Evolutionary conservation across 768 basidiomycete genomes (phyloP), one percentile per base, ranked within the genome.

Genomic region (Suillus luteus): DNA sequence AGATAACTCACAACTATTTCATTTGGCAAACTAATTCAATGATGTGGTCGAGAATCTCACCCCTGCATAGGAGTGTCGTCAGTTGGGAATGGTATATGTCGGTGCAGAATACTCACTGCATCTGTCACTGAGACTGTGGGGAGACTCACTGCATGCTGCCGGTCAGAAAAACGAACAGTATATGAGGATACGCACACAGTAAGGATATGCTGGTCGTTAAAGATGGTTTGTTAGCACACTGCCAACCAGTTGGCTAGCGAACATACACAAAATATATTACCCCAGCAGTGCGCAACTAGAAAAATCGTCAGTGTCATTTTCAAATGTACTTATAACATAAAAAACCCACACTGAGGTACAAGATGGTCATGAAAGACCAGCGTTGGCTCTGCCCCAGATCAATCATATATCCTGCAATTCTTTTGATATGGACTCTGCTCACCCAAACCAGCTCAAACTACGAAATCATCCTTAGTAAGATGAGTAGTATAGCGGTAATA

Each of bases 391-490:
- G 12, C 14, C n/a, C 54, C 35, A 7, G 19, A 55, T 35, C 8
- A 35, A n/a, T 35, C 12, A 8, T 7, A 19, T 33, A 22, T n/a
- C 7, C 14, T n/a, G 5, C n/a, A 7, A 7, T 22, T 55, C 37
- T 38, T 14, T 14, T 38, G 37, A 22, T 22, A 4, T 3, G 19
- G 8, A 15, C 2, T 15, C 14, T 24, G 37, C 37, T 24, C 37
- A 55, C 55, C 55, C 55, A 38, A 7, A 55, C 14, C 5, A 55
- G 37, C 22, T 55, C 55, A 9, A 55, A 12, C 55, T 55, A 19
- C 15, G 37, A 55, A 38, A n/a, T 12, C 37, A 55, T 8, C 2
- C 1, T 8, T 22, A 24, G 8, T 38, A n/a, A 38, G 55, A n/a
- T 38, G 4, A 3, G 12, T 38, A 22, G 12, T 38, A 22, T 37